These are phyloP conservation scores for Xylaria nigripes DNA, from an alignment of 495 filamentous ascomycete species.

Conservation along the genomic window DNA sequence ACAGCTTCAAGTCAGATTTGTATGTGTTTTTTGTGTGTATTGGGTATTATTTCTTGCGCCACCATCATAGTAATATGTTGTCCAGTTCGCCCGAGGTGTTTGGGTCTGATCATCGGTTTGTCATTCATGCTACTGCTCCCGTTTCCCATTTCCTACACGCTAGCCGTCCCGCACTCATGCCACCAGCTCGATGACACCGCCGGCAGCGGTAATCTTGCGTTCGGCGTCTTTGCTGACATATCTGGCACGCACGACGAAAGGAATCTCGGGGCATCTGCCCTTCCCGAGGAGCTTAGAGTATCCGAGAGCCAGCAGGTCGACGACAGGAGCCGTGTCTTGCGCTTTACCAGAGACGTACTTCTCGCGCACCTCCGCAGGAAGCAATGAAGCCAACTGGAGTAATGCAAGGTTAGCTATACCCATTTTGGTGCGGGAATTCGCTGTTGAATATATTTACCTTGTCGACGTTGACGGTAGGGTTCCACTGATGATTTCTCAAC, in stretches of 20 bases:
- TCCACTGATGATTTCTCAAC: slow-evolving; percentile 85
- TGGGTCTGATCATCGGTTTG: slow-evolving; percentile 9
- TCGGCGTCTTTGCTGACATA: slow-evolving; percentile 85
- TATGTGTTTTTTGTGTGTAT: slow-evolving; percentile 1
- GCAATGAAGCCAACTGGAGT: slow-evolving; percentile 17
- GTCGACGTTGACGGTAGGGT: slow-evolving; percentile 82
- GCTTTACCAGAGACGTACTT: slow-evolving; percentile 67
- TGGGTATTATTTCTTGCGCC: slow-evolving; percentile 13
- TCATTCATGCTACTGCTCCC: too few relatives aligned
- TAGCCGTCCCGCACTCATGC: slow-evolving; percentile 48
- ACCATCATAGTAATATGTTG: slow-evolving; percentile 7
- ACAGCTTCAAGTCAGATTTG: slow-evolving; percentile 3
- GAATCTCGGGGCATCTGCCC: slow-evolving; percentile 76
- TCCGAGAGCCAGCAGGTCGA: slow-evolving; percentile 84
- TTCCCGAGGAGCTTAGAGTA: slow-evolving; percentile 95
- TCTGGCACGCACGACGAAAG: slow-evolving; percentile 78
- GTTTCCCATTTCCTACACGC: neutral
- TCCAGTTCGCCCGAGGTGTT: slow-evolving; percentile 8
- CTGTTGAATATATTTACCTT: slow-evolving; percentile 50
- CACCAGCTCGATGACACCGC: slow-evolving; percentile 85
- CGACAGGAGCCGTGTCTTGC: slow-evolving; percentile 75
- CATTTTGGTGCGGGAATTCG: neutral
- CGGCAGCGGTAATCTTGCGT: slow-evolving; percentile 91
- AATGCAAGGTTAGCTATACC: neutral
- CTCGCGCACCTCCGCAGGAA: slow-evolving; percentile 76